Evolutionary conservation across 192 early-diverging fungal species (phyloP), one percentile per base, ranked within the genome.

Genomic region (Rhizophagus clarus): DNA sequence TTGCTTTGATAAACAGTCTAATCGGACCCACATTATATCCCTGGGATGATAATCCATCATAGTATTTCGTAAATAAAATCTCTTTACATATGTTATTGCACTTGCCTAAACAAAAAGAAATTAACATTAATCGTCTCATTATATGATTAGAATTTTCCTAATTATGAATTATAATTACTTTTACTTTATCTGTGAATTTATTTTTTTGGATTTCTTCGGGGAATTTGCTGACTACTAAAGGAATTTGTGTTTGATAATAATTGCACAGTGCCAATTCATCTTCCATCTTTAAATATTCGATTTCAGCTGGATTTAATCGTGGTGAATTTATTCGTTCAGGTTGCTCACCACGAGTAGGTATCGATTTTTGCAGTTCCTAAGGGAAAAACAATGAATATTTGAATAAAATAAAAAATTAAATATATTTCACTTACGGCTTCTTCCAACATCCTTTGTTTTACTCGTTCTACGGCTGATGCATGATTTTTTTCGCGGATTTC

Each of bases 21-120:
- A 22, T 34, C 8, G 4, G 3, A 45, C 73, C 71, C 77, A 89
- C 93, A 93, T 90, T 61, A 94, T 91, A 80, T 87, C 90, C 76
- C 93, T 94, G 28, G 94, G 94, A 76, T 91, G 91, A 74, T 94
- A 94, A 84, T 95, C 93, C 88, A 95, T 93, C 14, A 91, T 88
- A 9, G 92, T 90, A 76, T 95, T 95, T 80, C 91, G 89, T 42
- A 95, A 82, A 80, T 91, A 95, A 82, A 95, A 95, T 17, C 94
- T 89, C 80, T 95, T 95, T 89, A 93, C 90, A 75, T 90, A 95
- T n/a, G 89, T 90, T 14, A 95, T 88, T 0, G 93, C 93, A 2
- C 93, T 95, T 28, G 92, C 92, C 90, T 92, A 89, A 37, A 24
- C 20, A 14, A 64, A 29, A 60, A n/a, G 45, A 56, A n/a, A 24